These are phyloP conservation scores for Arthrobotrys megalospora DNA, from an alignment of 2,329 filamentous ascomycete genomes.

Conservation along the genomic window DNA sequence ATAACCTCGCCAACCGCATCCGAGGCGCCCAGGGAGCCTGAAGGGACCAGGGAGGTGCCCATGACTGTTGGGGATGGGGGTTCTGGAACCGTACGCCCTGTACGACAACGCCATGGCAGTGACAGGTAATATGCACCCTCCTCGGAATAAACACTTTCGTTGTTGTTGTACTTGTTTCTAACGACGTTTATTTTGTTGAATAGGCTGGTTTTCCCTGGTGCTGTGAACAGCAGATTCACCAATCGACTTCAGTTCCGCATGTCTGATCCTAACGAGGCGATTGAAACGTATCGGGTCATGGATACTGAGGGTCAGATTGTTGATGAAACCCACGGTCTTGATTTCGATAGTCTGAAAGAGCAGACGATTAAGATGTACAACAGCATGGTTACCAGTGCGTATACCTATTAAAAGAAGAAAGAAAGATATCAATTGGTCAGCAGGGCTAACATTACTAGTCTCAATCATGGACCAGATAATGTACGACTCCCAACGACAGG, in stretches of 20 bases:
- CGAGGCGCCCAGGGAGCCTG: conserved; percentile 53
- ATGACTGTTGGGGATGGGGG: conserved; percentile 60
- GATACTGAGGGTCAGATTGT: conserved; percentile 89
- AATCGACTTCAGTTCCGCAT: conserved; percentile 82
- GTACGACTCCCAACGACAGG: conserved; percentile 97
- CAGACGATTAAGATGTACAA: conserved; percentile 75
- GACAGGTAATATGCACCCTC: conserved; percentile 35
- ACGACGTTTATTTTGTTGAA: conserved; percentile 1
- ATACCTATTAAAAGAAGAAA: background rate
- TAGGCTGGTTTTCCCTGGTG: conserved; percentile 80
- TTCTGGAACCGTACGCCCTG: conserved; percentile 51
- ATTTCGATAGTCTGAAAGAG: conserved; percentile 77
- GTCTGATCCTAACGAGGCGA: conserved; percentile 79
- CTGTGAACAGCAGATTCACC: conserved; percentile 93
- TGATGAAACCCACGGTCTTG: conserved; percentile 78
- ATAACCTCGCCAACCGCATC: conserved; percentile 13
- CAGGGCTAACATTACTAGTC: conserved; percentile 67
- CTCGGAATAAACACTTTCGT: background rate
- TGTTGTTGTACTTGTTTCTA: background rate
- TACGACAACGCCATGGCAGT: conserved; percentile 53
- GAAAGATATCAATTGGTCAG: background rate
- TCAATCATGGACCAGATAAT: conserved; percentile 96
- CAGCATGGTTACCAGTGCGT: conserved; percentile 74
- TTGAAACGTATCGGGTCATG: conserved; percentile 92
- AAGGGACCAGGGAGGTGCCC: conserved; percentile 56